These are phyloP conservation scores for Amanita polypyramis DNA, from an alignment of 768 basidiomycete genomes.

Conservation along the genomic window DNA sequence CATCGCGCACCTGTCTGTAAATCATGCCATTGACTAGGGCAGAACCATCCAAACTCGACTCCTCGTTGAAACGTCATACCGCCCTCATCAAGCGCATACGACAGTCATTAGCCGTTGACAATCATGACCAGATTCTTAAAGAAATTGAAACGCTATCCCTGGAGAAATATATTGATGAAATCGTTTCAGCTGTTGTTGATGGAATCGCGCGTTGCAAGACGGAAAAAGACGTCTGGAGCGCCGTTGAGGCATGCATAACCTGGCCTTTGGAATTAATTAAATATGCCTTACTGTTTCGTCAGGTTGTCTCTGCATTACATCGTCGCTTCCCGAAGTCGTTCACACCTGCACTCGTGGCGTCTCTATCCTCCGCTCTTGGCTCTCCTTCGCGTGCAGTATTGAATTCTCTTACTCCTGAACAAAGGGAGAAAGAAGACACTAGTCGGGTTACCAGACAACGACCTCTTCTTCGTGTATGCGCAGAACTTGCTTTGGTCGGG, in stretches of 20 bases:
- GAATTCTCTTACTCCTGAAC: slow-evolving; percentile 54
- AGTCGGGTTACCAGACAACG: slow-evolving; percentile 73
- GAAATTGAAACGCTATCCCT: slow-evolving; percentile 85
- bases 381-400: slow-evolving; percentile 50
- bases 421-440: slow-evolving; percentile 88
- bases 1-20: slow-evolving; percentile 7
- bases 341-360: slow-evolving; percentile 56
- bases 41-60: slow-evolving; percentile 79
- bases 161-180: slow-evolving; percentile 95
- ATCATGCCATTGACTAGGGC: slow-evolving; percentile 4
- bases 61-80: slow-evolving; percentile 92
- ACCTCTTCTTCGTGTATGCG: slow-evolving; percentile 75
- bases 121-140: slow-evolving; percentile 81
- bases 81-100: slow-evolving; percentile 90
- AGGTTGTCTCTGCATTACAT: slow-evolving; percentile 88
- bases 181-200: slow-evolving; percentile 78
- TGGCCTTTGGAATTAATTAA: slow-evolving; percentile 1
- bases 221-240: slow-evolving; percentile 85
- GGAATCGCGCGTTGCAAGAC: slow-evolving; percentile 83
- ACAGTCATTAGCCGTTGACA: slow-evolving; percentile 74
- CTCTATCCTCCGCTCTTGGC: slow-evolving; percentile 46
- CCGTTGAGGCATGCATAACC: slow-evolving; percentile 67
- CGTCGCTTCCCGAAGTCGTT: slow-evolving; percentile 77
- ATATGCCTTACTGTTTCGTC: slow-evolving; percentile 6
- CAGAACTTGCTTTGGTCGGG: slow-evolving; percentile 84